Base-by-base conservation (phyloP, 2,329 filamentous ascomycete genomes). In the Penicillium freii region DNA sequence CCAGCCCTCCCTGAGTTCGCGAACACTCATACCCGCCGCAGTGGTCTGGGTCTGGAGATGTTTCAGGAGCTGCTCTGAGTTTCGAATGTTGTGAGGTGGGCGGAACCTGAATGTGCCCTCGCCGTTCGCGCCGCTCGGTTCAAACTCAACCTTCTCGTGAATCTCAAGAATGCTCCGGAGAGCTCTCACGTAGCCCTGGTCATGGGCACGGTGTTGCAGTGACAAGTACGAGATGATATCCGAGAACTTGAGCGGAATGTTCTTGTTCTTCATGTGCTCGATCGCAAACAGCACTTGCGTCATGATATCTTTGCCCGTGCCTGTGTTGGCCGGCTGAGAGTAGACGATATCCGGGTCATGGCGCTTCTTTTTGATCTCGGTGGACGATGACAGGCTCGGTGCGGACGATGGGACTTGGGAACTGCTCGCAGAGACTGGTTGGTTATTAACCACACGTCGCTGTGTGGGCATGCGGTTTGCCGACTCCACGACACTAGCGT, bases 1-100 rank as follows among this genome's bases (percentile, higher is more conserved):
- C 94, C 94, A 99, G 62, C 94, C 94, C 72, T 99, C 94, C 76
- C 96, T 96, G 60, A 99, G 83, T 68, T 97, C 92, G 73, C 91
- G 92, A 61, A 97, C 91, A 38, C 82, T 83, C 54, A 97, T 84
- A 13, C 91, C 91, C 63, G 88, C 86, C 1, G 91, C 90, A 58
- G 92, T 92, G 51, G 85, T 86, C 75, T 92, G 92, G 53, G 83
- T 82, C 76, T 96, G 92, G 33, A 99, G 84, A 71, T 91, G 89
- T 54, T 84, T 84, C 54, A 96, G 85, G 54, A 99, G 84, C 66
- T 92, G 86, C 39, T 88, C 87, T 58, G 87, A 86, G 68, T 86
- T 87, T 66, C 86, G 87, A 59, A 99, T 93, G 60, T 90, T 87
- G 72, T 96, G 91, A 66, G 89, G 84, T 54, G 94, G 92, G 39